Evolutionary conservation across 352 stramenopile genomes (phyloP).

Genomic region (Globisporangium paddicum): DNA sequence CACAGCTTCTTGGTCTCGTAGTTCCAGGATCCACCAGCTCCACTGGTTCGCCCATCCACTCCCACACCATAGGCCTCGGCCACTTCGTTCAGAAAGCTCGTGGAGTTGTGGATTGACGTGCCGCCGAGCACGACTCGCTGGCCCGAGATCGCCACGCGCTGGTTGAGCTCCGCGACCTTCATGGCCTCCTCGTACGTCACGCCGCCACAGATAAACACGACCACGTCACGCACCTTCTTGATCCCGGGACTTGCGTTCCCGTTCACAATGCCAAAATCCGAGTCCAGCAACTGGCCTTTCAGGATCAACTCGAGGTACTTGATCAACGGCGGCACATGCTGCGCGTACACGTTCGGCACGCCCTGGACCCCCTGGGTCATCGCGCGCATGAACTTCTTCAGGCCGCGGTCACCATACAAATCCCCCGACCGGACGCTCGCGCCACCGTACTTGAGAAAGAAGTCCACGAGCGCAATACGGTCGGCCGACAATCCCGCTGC

Average conservation of each 20-base stretch:
- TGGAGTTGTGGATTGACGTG: slow-evolving; percentile 97
- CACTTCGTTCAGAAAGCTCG: slow-evolving; percentile 95
- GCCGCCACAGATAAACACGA: slow-evolving; percentile 98
- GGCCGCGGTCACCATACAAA: slow-evolving; percentile 74
- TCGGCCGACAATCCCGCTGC: slow-evolving; percentile 33
- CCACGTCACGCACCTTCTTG: slow-evolving; percentile 94
- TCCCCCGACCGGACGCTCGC: slow-evolving; percentile 58
- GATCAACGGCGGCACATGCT: slow-evolving; percentile 96
- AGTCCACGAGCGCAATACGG: slow-evolving; percentile 55
- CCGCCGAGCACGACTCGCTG: slow-evolving; percentile 93
- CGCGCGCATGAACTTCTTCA: slow-evolving; percentile 86
- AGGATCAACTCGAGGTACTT: slow-evolving; percentile 88
- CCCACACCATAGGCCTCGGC: slow-evolving; percentile 52
- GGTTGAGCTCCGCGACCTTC: slow-evolving; percentile 97
- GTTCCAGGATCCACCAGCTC: slow-evolving; percentile 27
- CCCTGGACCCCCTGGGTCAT: slow-evolving; percentile 95
- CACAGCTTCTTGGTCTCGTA: slow-evolving; percentile 66
- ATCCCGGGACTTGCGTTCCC: slow-evolving; percentile 95
- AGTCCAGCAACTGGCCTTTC: slow-evolving; percentile 74
- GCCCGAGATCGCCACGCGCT: slow-evolving; percentile 70
- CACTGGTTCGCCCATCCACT: not conserved
- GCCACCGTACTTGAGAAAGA: slow-evolving; percentile 70
- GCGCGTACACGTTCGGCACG: slow-evolving; percentile 98
- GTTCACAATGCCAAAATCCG: slow-evolving; percentile 94
- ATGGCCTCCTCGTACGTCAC: slow-evolving; percentile 99